phyloP scores from a whole-genome alignment of 768 basidiomycete species.

The Hygrocybe punicea region DNA sequence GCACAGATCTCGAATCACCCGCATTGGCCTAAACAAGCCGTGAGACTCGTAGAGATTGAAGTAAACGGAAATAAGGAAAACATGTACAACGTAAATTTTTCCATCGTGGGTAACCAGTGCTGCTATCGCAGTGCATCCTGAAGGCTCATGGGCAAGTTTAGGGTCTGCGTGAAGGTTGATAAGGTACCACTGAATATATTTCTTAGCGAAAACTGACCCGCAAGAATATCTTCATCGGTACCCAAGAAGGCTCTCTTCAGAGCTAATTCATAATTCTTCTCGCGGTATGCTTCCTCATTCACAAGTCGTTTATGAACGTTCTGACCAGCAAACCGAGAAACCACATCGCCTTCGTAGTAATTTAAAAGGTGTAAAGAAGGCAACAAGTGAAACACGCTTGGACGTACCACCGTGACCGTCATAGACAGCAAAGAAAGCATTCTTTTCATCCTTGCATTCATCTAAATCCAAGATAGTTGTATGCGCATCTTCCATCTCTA shows the following conservation, averaged over 20 bases:
- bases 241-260: conserved; percentile 88
- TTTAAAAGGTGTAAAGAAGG: background rate
- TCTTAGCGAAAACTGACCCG: conserved; percentile 49
- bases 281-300: conserved; percentile 64
- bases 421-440: conserved; percentile 93
- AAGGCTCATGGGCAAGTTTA: conserved; percentile 82
- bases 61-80: conserved; percentile 9
- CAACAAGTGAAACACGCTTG: background rate
- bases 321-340: conserved; percentile 81
- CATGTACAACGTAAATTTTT: conserved; percentile 74
- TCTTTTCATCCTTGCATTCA: conserved; percentile 43
- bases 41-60: background rate
- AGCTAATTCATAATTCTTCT: conserved; percentile 67
- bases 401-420: conserved; percentile 93
- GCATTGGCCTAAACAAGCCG: conserved; percentile 79
- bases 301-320: conserved; percentile 77
- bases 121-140: conserved; percentile 94
- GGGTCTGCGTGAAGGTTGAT: conserved; percentile 55
- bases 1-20: conserved; percentile 90
- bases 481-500: conserved; percentile 99
- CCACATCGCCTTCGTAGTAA: conserved; percentile 58
- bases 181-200: conserved; percentile 9
- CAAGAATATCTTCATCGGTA: conserved; percentile 90
- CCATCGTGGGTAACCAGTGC: conserved; percentile 77
- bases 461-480: conserved; percentile 69